phyloP scores from a whole-genome alignment of 345 rosid species.

The Rubroshorea leprosula region DNA sequence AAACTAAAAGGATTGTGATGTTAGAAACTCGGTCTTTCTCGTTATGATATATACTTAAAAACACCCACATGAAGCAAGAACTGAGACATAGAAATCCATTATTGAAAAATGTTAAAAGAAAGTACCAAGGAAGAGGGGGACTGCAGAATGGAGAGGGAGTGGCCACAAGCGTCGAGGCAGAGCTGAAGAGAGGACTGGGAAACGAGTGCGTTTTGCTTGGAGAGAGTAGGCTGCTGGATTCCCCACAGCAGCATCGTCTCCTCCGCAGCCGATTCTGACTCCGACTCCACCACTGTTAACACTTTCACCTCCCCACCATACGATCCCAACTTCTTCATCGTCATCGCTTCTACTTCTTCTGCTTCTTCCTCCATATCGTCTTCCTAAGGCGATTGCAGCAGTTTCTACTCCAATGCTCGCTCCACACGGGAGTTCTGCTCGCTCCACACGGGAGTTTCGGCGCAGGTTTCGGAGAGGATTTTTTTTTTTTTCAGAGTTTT shows the following conservation, averaged over 20 bases:
- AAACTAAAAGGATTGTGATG: no score
- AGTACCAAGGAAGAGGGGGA: constrained; percentile 87
- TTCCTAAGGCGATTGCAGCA: not conserved
- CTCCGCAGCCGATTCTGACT: constrained; percentile 56
- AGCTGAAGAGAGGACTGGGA: constrained; percentile 77
- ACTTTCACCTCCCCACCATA: constrained; percentile 58
- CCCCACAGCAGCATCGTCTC: constrained; percentile 93
- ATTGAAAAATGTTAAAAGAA: not conserved
- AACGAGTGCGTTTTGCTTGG: constrained; percentile 67
- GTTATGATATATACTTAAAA: no score
- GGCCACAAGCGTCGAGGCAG: constrained; percentile 81
- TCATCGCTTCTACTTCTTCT: constrained; percentile 3
- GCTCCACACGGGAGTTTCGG: no score
- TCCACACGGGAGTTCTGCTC: no score
- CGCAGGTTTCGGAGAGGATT: no score
- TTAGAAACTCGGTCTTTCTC: no score
- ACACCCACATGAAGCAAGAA: not conserved
- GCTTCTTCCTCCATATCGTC: not conserved
- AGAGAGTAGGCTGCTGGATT: constrained; percentile 73
- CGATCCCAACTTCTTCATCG: constrained; percentile 33
- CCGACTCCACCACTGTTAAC: constrained; percentile 25
- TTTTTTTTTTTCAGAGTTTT: no score
- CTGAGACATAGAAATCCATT: not conserved
- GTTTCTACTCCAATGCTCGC: not conserved
- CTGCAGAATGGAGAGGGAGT: constrained; percentile 69